phyloP scores from a whole-genome alignment of 1,284 basidiomycete species.

The Bjerkandera adusta region DNA sequence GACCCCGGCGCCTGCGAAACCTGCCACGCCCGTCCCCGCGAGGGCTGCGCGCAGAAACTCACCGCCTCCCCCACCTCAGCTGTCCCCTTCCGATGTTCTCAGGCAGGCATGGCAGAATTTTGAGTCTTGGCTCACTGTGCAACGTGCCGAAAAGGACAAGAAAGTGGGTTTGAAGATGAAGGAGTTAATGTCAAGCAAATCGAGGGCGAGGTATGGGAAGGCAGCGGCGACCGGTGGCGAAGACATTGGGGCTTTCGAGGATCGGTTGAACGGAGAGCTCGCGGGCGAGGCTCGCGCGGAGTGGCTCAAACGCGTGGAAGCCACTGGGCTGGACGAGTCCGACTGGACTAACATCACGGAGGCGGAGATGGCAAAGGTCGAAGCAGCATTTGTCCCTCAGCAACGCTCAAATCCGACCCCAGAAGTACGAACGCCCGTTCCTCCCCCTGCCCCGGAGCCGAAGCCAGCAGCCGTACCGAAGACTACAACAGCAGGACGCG shows the following conservation, averaged over 20 bases:
- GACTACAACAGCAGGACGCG: neutral
- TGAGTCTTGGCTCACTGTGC: slow-evolving; percentile 15
- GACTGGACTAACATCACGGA: slow-evolving; percentile 18
- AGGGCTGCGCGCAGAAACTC: neutral
- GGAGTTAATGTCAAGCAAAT: slow-evolving; percentile 11
- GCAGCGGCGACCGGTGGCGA: neutral
- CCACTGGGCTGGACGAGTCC: slow-evolving; percentile 12
- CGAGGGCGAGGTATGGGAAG: slow-evolving; percentile 3
- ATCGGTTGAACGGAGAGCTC: slow-evolving; percentile 8
- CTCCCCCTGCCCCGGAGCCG: neutral
- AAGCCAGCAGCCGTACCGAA: slow-evolving; percentile 1
- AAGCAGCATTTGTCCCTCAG: slow-evolving; percentile 13
- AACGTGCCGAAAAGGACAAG: slow-evolving; percentile 14
- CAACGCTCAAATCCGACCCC: neutral
- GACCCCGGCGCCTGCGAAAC: neutral
- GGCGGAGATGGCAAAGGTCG: slow-evolving; percentile 15
- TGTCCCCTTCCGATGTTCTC: slow-evolving; percentile 6
- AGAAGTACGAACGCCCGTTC: neutral
- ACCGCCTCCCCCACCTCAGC: slow-evolving; percentile 5
- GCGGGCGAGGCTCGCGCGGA: slow-evolving; percentile 14
- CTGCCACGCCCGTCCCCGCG: slow-evolving; percentile 6
- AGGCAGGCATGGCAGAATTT: slow-evolving; percentile 18
- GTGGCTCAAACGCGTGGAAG: slow-evolving; percentile 13
- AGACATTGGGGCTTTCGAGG: slow-evolving; percentile 11
- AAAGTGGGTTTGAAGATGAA: slow-evolving; percentile 13